Conservation (phyloP, 345 rosid species). For the Alliaria petiolata region DNA sequence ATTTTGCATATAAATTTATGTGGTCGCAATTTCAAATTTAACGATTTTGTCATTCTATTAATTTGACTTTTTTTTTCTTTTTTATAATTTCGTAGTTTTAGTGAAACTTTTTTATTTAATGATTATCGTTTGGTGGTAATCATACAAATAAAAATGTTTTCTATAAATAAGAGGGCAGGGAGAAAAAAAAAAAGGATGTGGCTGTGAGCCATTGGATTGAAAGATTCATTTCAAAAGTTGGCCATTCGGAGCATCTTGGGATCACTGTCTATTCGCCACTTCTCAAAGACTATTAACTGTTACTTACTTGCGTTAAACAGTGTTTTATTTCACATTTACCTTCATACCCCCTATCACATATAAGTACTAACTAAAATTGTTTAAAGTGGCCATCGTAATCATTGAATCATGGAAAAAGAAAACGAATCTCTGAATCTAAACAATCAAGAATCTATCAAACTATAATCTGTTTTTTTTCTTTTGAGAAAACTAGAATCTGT, state of each 20-base stretch:
- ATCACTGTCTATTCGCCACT: slow-evolving; percentile 38
- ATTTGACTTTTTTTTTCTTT: not conserved
- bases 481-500: too few species aligned
- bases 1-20: not conserved
- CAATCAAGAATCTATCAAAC: slow-evolving; percentile 9
- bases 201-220: slow-evolving; percentile 26
- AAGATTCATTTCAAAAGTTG: slow-evolving; percentile 34
- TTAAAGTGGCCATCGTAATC: slow-evolving; percentile 19
- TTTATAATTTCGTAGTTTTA: not conserved
- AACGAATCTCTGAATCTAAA: slow-evolving; percentile 9
- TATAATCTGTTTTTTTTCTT: not conserved
- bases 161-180: not conserved
- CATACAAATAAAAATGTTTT: not conserved
- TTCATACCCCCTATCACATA: not conserved
- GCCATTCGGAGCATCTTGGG: slow-evolving; percentile 39
- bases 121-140: not conserved
- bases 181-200: slow-evolving; percentile 17
- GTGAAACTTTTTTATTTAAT: too few species aligned
- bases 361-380: not conserved
- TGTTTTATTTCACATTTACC: not conserved
- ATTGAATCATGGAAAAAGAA: slow-evolving; percentile 8
- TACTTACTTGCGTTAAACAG: slow-evolving; percentile 1
- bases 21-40: not conserved
- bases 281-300: slow-evolving; percentile 34
- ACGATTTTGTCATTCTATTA: not conserved